Conservation (phyloP, 306 rosid species). For the Citrullus amarus region DNA sequence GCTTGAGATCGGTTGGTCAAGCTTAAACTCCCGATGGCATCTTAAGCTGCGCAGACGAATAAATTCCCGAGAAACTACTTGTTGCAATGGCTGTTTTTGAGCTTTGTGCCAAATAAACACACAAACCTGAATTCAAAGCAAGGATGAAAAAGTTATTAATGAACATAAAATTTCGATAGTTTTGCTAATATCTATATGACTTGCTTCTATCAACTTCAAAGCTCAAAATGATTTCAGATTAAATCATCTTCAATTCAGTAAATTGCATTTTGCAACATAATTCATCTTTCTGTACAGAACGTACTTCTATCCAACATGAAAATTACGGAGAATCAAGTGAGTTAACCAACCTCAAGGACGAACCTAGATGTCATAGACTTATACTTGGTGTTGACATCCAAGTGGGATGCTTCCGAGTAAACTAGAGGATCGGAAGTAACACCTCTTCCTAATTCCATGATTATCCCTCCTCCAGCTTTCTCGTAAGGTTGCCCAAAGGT, state of each 20-base stretch:
- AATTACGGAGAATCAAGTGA: not conserved
- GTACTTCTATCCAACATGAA: not conserved
- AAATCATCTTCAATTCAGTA: not conserved
- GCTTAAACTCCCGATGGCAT: constrained; percentile 73
- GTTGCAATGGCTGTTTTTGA: constrained; percentile 27
- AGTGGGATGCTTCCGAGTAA: constrained; percentile 52
- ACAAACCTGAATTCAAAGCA: constrained; percentile 43
- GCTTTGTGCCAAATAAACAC: constrained; percentile 45
- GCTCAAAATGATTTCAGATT: not conserved
- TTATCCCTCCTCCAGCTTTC: constrained; percentile 75
- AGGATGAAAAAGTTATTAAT: not conserved
- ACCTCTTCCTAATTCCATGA: constrained; percentile 19
- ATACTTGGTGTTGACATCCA: constrained; percentile 64
- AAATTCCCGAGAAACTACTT: constrained; percentile 28
- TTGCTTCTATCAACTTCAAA: not conserved
- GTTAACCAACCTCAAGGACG: constrained; percentile 58
- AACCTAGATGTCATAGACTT: constrained; percentile 67
- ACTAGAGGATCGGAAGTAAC: constrained; percentile 24
- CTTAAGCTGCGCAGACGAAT: constrained; percentile 47
- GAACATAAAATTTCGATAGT: not conserved
- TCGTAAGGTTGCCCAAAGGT: constrained; percentile 75
- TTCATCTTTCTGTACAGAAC: not conserved
- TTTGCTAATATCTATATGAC: not conserved
- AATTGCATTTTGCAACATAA: not conserved
- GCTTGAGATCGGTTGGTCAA: constrained; percentile 37